These are phyloP conservation scores for Colletotrichum melonis DNA, from an alignment of 2,329 filamentous ascomycete species.

Conservation along the genomic window DNA sequence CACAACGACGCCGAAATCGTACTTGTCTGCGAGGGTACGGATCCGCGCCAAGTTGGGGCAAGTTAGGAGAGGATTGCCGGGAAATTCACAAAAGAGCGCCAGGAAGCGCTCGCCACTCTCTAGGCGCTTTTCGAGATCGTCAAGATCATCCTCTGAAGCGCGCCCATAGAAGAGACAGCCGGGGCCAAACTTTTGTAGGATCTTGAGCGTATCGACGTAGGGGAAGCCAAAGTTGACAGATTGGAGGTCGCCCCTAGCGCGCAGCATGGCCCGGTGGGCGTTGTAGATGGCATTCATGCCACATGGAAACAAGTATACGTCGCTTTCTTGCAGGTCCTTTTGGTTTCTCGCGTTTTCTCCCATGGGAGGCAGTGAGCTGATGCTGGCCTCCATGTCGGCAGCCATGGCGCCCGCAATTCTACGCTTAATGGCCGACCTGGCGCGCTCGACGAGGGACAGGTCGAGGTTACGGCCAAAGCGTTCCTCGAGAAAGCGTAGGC, in stretches of 20 bases:
- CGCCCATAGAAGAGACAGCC: conserved; percentile 90
- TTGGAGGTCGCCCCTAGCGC: conserved; percentile 71
- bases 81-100: conserved; percentile 93
- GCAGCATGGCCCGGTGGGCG: conserved; percentile 79
- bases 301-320: conserved; percentile 88
- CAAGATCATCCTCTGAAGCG: conserved; percentile 80
- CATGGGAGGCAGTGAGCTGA: conserved; percentile 63
- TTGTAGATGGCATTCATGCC: conserved; percentile 98
- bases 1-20: conserved; percentile 89
- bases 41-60: conserved; percentile 90
- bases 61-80: conserved; percentile 88
- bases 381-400: conserved; percentile 72
- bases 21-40: conserved; percentile 80
- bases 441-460: conserved; percentile 80
- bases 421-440: conserved; percentile 85
- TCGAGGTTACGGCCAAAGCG: conserved; percentile 93
- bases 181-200: conserved; percentile 92
- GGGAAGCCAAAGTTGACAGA: conserved; percentile 97
- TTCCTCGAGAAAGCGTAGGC: conserved; percentile 87
- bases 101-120: conserved; percentile 80
- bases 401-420: conserved; percentile 90
- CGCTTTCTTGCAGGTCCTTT: conserved; percentile 79
- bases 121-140: conserved; percentile 82
- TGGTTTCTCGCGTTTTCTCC: conserved; percentile 64
- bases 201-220: conserved; percentile 96